Evolutionary conservation across 78 protist species (phyloP).

Genomic region (Anaeramoeba flamelloides): DNA sequence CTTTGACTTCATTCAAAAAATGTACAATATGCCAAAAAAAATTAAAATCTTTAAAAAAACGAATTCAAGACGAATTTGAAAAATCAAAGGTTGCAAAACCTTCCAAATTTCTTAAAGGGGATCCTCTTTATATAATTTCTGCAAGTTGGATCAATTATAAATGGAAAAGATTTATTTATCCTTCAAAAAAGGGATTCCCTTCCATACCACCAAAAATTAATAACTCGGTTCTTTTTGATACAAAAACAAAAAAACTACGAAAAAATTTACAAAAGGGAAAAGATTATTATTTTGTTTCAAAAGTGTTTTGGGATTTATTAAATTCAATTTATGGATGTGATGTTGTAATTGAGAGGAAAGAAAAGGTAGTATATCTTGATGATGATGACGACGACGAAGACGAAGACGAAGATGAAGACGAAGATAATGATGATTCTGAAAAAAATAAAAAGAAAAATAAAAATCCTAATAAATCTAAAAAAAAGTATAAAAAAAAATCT

Average conservation of each 20-base stretch:
- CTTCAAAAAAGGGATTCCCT: not conserved
- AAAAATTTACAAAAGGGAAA: not conserved
- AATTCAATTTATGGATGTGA: not conserved
- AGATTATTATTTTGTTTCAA: not conserved
- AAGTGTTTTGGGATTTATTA: not conserved
- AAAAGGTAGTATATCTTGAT: too few relatives aligned
- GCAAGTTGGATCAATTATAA: not conserved
- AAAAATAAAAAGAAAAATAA: too few relatives aligned
- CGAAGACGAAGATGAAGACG: too few relatives aligned
- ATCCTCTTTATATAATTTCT: not conserved
- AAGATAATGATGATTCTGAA: too few relatives aligned
- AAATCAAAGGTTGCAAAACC: not conserved
- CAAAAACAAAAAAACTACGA: not conserved
- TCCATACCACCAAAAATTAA: not conserved
- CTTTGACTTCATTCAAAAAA: not conserved
- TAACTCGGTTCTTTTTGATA: not conserved
- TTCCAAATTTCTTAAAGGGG: not conserved
- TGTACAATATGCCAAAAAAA: not conserved
- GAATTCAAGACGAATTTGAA: not conserved
- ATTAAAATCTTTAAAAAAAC: not conserved
- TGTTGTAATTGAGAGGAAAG: not conserved
- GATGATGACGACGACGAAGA: too few relatives aligned
- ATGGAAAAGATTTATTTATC: not conserved
- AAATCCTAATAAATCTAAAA: too few relatives aligned
- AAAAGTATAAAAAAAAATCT: too few relatives aligned